phyloP scores from a whole-genome alignment of 1,284 basidiomycete species.

The Phylloboletellus chloephorus region DNA sequence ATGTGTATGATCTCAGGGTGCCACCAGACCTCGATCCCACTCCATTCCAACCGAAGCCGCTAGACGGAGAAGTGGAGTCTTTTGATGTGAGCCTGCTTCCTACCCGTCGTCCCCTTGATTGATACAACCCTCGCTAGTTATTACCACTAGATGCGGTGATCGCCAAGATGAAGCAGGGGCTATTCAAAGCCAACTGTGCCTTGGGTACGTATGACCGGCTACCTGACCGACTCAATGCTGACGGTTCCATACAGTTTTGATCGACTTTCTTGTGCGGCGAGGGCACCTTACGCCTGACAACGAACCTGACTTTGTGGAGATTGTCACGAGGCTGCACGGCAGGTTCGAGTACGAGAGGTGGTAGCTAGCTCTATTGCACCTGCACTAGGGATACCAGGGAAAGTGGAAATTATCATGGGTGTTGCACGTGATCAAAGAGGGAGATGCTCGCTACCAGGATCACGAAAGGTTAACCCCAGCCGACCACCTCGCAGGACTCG shows the following conservation, averaged over 20 bases:
- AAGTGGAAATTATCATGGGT: background rate
- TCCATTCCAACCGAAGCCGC: conserved; percentile 62
- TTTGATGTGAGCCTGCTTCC: conserved; percentile 58
- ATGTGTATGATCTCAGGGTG: conserved; percentile 74
- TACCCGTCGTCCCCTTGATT: background rate
- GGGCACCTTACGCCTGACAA: conserved; percentile 74
- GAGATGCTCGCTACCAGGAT: too few relatives aligned
- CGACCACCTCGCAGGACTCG: background rate
- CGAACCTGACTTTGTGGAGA: conserved; percentile 70
- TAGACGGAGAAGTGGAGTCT: conserved; percentile 90
- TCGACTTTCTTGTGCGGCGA: conserved; percentile 80
- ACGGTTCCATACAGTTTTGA: conserved; percentile 48
- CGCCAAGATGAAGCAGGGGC: conserved; percentile 51
- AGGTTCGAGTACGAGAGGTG: conserved; percentile 61
- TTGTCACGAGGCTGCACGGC: conserved; percentile 68
- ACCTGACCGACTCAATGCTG: conserved; percentile 1
- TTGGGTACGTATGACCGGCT: conserved; percentile 43
- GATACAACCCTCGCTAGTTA: conserved; percentile 40
- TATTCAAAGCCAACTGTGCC: conserved; percentile 87
- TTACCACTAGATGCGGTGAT: conserved; percentile 52
- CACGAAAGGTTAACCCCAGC: too few relatives aligned
- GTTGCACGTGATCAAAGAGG: conserved; percentile 10
- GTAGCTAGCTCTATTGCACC: conserved; percentile 21
- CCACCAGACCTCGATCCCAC: conserved; percentile 46
- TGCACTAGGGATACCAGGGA: background rate